phyloP scores from a whole-genome alignment of 495 filamentous ascomycete genomes.

The Pseudomonodictys pantanalensis region DNA sequence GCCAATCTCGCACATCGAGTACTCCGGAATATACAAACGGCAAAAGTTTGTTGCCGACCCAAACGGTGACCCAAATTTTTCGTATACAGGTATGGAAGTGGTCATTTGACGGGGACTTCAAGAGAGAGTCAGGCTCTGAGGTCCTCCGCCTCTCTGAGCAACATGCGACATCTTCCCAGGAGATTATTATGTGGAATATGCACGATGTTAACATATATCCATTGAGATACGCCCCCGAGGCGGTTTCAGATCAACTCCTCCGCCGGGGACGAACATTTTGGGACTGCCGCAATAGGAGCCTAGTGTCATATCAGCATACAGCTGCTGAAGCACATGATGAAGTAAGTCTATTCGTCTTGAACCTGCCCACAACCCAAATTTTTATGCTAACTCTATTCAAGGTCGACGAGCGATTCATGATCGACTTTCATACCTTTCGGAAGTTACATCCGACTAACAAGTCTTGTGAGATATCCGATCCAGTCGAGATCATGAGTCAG shows the following conservation, averaged over 20 bases:
- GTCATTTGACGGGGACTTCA: background rate
- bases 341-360: background rate
- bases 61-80: background rate
- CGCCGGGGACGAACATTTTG: slow-evolving; percentile 4
- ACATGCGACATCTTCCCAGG: background rate
- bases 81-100: background rate
- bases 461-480: background rate
- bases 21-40: background rate
- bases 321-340: background rate
- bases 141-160: background rate
- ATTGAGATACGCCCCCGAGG: background rate
- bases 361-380: no score
- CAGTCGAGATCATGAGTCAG: background rate
- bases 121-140: background rate
- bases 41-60: background rate
- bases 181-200: background rate
- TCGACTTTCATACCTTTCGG: slow-evolving; percentile 5
- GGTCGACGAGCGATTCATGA: slow-evolving; percentile 6
- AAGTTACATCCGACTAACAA: background rate
- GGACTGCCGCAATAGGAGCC: slow-evolving; percentile 6
- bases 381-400: background rate
- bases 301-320: slow-evolving; percentile 4
- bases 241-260: background rate
- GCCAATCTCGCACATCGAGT: no score
- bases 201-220: slow-evolving; percentile 1